phyloP scores from a whole-genome alignment of 1,284 basidiomycete genomes.

The Apiotrichum siamense region DNA sequence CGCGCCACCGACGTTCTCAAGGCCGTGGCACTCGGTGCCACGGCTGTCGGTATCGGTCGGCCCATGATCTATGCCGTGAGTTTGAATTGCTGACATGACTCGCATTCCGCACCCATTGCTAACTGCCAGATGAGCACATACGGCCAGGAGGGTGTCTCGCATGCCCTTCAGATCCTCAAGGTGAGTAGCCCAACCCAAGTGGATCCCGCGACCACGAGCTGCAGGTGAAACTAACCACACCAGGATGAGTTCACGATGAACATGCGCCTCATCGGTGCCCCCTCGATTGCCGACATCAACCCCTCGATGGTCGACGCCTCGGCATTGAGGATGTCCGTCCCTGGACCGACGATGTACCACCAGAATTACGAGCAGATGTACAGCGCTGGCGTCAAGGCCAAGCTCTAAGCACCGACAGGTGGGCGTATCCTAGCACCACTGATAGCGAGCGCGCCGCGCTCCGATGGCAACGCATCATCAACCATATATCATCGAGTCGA shows the following conservation, averaged over 20 bases:
- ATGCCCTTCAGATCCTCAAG: slow-evolving; percentile 68
- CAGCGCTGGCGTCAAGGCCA: slow-evolving; percentile 21
- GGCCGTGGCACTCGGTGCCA: slow-evolving; percentile 85
- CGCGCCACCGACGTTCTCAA: slow-evolving; percentile 89
- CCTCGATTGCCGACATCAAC: slow-evolving; percentile 66
- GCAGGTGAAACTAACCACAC: background rate
- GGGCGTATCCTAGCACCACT: too few relatives aligned
- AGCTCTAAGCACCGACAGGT: slow-evolving; percentile 19
- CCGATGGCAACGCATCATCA: too few relatives aligned
- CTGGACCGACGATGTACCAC: slow-evolving; percentile 65
- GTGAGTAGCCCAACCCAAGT: too few relatives aligned
- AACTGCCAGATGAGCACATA: slow-evolving; percentile 88
- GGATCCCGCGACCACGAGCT: too few relatives aligned
- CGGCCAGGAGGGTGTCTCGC: slow-evolving; percentile 70
- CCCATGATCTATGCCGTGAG: slow-evolving; percentile 84
- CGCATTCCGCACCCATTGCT: too few relatives aligned
- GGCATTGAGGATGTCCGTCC: slow-evolving; percentile 53
- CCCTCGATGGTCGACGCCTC: slow-evolving; percentile 83
- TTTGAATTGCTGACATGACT: too few relatives aligned
- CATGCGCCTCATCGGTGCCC: slow-evolving; percentile 78
- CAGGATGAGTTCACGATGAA: slow-evolving; percentile 95
- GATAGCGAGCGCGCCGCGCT: too few relatives aligned
- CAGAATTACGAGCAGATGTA: slow-evolving; percentile 53
- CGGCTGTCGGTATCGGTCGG: slow-evolving; percentile 63
- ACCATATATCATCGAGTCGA: too few relatives aligned